Percentiles rank a stretch among this genome's conserved stretches.
Conservation (phyloP, 108 stramenopile genomes). For the Parmales sp. region DNA sequence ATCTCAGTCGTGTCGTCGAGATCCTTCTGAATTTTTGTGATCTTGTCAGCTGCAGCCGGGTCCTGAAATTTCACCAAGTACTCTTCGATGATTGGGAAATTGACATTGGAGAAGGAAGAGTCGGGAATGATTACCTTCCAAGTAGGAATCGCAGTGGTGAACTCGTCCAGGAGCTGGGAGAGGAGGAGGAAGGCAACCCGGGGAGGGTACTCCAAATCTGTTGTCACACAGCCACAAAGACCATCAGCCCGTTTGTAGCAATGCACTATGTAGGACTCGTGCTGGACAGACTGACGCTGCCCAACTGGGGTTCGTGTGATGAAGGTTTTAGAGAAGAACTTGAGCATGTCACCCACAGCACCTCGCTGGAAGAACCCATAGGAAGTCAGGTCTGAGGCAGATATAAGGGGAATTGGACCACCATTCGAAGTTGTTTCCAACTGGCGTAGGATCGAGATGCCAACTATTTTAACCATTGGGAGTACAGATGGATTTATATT, state of each 20-base stretch:
- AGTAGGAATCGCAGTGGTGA: conserved; percentile 48
- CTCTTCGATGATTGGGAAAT: conserved; percentile 63
- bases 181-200: conserved; percentile 95
- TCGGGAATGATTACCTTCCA: conserved; percentile 59
- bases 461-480: conserved; percentile 64
- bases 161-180: conserved; percentile 90
- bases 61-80: conserved; percentile 80
- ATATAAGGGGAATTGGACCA: conserved; percentile 60
- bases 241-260: conserved; percentile 93
- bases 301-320: conserved; percentile 88
- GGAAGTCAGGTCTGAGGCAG: conserved; percentile 63
- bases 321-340: conserved; percentile 94
- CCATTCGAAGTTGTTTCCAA: conserved; percentile 47
- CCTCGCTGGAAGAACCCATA: conserved; percentile 84
- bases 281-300: conserved; percentile 93
- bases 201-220: conserved; percentile 93
- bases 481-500: neutral
- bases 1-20: conserved; percentile 97
- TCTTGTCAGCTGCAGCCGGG: conserved; percentile 86
- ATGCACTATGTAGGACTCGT: conserved; percentile 95
- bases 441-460: conserved; percentile 67
- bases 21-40: conserved; percentile 96
- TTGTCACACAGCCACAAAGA: conserved; percentile 78
- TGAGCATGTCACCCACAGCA: conserved; percentile 94
- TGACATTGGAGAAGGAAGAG: conserved; percentile 21